These are phyloP conservation scores for Exophiala sp. DNA, from an alignment of 2,329 filamentous ascomycete genomes.

Conservation along the genomic window DNA sequence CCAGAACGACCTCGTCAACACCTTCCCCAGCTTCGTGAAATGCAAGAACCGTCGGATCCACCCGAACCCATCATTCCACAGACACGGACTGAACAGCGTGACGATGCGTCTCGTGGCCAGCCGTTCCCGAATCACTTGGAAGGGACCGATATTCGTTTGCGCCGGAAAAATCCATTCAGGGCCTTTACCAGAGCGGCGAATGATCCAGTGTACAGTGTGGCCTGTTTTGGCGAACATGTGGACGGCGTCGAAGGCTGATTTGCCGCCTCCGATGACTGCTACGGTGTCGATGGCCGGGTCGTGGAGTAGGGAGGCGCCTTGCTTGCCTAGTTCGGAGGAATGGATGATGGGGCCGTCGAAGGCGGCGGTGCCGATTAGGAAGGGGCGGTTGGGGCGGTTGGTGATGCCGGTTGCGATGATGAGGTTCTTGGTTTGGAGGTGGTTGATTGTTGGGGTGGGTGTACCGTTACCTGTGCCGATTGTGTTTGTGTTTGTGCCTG, in stretches of 20 bases:
- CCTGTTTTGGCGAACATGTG: constrained; percentile 55
- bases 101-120: constrained; percentile 61
- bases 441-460: constrained; percentile 18
- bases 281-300: constrained; percentile 39
- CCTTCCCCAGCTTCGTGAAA: constrained; percentile 46
- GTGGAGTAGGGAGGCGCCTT: constrained; percentile 39
- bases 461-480: too few species aligned
- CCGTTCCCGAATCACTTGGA: constrained; percentile 63
- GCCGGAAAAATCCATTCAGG: constrained; percentile 35
- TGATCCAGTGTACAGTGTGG: constrained; percentile 43
- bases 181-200: constrained; percentile 39
- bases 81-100: constrained; percentile 68
- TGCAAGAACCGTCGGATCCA: constrained; percentile 46
- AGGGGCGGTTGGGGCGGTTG: constrained; percentile 46
- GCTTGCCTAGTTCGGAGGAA: constrained; percentile 41
- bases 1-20: constrained; percentile 50
- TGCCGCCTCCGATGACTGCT: constrained; percentile 57
- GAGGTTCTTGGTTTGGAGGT: constrained; percentile 41
- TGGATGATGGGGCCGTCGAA: constrained; percentile 50
- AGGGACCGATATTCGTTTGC: constrained; percentile 36
- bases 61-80: constrained; percentile 56
- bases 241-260: constrained; percentile 60
- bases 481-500: too few species aligned
- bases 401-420: constrained; percentile 54
- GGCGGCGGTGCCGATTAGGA: constrained; percentile 42